Conservation (phyloP, 2,329 filamentous ascomycete species). For the Diaporthe capsici region DNA sequence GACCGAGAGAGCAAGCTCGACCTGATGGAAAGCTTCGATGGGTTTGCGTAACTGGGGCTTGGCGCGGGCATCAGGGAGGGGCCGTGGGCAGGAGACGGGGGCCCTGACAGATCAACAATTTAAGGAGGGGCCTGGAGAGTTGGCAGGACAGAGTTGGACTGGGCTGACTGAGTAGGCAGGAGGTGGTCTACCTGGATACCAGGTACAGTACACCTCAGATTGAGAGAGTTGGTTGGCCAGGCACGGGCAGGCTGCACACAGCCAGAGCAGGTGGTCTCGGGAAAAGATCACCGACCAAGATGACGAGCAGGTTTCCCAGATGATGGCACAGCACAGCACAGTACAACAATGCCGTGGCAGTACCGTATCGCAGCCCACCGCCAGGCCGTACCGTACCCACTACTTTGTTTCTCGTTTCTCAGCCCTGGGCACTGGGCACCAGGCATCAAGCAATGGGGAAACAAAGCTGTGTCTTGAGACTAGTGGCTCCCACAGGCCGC, state of each 20-base stretch:
- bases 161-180: neutral
- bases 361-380: neutral
- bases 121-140: conserved; percentile 4
- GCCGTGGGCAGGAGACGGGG: conserved; percentile 25
- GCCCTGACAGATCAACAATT: neutral
- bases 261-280: conserved; percentile 7
- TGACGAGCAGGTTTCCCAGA: conserved; percentile 19
- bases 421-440: conserved; percentile 17
- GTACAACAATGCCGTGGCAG: neutral
- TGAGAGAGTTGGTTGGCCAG: conserved; percentile 4
- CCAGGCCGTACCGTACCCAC: neutral
- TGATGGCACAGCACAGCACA: neutral
- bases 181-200: neutral
- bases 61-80: conserved; percentile 24
- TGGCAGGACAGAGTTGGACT: neutral
- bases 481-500: no score
- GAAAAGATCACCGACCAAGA: conserved; percentile 1
- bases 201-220: neutral
- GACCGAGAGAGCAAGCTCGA: conserved; percentile 1
- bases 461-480: no score
- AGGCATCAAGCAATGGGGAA: neutral
- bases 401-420: neutral
- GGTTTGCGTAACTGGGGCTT: conserved; percentile 31
- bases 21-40: conserved; percentile 30
- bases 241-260: neutral